These are phyloP conservation scores for Boletellus sp. DNA, from an alignment of 768 basidiomycete species.

Conservation along the genomic window DNA sequence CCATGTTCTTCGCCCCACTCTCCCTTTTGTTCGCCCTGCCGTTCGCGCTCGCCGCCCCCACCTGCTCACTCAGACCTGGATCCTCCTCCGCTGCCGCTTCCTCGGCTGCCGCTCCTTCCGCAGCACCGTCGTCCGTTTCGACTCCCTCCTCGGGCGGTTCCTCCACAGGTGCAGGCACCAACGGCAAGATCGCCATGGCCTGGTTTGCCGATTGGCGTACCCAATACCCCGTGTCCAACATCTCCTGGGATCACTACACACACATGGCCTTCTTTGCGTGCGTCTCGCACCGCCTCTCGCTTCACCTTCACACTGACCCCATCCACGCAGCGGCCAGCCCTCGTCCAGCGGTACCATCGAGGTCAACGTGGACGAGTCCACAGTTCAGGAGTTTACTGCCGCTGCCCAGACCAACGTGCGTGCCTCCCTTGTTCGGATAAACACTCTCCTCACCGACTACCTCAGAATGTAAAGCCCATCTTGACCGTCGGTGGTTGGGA, in stretches of 20 bases:
- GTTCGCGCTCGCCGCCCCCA: slow-evolving; percentile 28
- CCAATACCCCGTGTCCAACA: slow-evolving; percentile 41
- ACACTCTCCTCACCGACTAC: neutral
- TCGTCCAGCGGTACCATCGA: slow-evolving; percentile 12
- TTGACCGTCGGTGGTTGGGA: slow-evolving; percentile 69
- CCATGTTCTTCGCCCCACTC: slow-evolving; percentile 20
- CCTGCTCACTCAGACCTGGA: slow-evolving; percentile 18
- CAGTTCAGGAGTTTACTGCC: slow-evolving; percentile 17
- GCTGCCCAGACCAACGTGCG: slow-evolving; percentile 28
- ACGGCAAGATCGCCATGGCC: slow-evolving; percentile 43
- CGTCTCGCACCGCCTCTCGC: neutral
- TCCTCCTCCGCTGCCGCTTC: neutral
- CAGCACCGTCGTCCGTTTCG: neutral
- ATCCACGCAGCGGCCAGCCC: slow-evolving; percentile 21
- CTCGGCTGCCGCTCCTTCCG: neutral
- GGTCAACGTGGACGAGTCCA: slow-evolving; percentile 2
- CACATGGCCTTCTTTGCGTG: slow-evolving; percentile 65
- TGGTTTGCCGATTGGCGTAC: slow-evolving; percentile 75
- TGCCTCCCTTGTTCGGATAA: neutral
- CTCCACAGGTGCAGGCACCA: slow-evolving; percentile 22
- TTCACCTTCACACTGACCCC: neutral
- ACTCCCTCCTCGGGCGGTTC: slow-evolving; percentile 10
- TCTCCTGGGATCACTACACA: slow-evolving; percentile 68
- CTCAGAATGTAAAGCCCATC: slow-evolving; percentile 51
- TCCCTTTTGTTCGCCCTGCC: slow-evolving; percentile 23